phyloP scores from a whole-genome alignment of 1,284 basidiomycete species.

The Ceratobasidium sp. region DNA sequence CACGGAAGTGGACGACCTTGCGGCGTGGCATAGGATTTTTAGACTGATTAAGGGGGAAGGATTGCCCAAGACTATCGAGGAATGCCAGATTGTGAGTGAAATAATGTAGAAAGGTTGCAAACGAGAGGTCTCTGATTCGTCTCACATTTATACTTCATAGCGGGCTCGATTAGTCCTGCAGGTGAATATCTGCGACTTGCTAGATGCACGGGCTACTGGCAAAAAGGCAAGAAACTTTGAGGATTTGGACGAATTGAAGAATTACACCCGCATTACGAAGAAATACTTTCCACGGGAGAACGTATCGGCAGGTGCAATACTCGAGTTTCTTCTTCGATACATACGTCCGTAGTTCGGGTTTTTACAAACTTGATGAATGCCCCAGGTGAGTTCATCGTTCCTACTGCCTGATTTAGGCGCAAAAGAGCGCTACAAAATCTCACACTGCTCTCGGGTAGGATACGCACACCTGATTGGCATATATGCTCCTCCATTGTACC shows the following conservation, averaged over 20 bases:
- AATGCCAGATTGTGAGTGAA: not conserved
- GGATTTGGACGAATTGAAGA: not conserved
- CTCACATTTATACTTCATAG: not conserved
- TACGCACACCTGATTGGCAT: too few species aligned
- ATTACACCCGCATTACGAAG: not conserved
- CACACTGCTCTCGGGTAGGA: too few species aligned
- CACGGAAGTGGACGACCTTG: not conserved
- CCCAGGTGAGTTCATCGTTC: too few species aligned
- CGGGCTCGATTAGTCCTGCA: not conserved
- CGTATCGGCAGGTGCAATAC: not conserved
- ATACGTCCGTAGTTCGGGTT: not conserved
- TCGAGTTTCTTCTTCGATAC: not conserved
- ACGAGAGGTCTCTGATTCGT: not conserved
- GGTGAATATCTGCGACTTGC: not conserved
- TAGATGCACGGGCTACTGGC: not conserved
- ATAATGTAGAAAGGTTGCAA: not conserved
- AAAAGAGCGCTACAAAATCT: too few species aligned
- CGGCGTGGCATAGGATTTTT: not conserved
- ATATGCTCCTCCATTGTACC: too few species aligned
- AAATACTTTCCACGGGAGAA: not conserved
- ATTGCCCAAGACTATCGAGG: not conserved
- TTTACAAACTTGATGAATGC: too few species aligned
- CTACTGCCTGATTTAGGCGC: too few species aligned
- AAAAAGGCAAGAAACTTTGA: not conserved
- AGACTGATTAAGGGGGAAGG: not conserved